Evolutionary conservation across 345 rosid species (phyloP).

Genomic region (Fremontodendron californicum): DNA sequence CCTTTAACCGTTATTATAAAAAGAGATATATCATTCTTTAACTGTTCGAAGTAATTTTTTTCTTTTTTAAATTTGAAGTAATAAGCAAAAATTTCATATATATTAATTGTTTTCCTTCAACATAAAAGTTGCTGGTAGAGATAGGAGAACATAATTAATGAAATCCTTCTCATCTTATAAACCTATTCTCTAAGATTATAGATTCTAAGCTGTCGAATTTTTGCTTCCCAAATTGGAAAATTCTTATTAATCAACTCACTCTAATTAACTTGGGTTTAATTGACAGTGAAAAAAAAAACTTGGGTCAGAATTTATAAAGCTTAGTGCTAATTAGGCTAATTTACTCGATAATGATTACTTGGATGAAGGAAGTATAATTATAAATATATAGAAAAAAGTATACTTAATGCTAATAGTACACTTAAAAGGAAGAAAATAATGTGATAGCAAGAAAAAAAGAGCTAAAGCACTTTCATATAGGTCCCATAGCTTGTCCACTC

Average conservation of each 20-base stretch:
- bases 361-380: constrained; percentile 55
- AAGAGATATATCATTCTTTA: no score
- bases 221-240: constrained; percentile 6
- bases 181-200: constrained; percentile 8
- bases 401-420: constrained; percentile 51
- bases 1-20: no score
- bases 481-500: constrained; percentile 63
- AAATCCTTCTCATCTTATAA: not conserved
- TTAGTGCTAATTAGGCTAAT: constrained; percentile 28
- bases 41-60: not conserved
- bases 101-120: not conserved
- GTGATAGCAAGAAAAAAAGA: constrained; percentile 46
- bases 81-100: not conserved
- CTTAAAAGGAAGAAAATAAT: constrained; percentile 58
- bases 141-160: not conserved
- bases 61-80: not conserved
- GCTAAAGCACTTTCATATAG: constrained; percentile 59
- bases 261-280: not conserved
- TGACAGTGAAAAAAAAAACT: not conserved
- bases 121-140: not conserved
- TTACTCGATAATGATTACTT: constrained; percentile 46
- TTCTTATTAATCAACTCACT: not conserved
- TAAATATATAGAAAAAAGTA: constrained; percentile 35
- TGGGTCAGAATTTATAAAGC: constrained; percentile 9
- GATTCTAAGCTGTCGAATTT: constrained; percentile 10